Evolutionary conservation across 441 rosid species (phyloP), one percentile per base, ranked within the genome.

Genomic region (Gossypium trilobum): DNA sequence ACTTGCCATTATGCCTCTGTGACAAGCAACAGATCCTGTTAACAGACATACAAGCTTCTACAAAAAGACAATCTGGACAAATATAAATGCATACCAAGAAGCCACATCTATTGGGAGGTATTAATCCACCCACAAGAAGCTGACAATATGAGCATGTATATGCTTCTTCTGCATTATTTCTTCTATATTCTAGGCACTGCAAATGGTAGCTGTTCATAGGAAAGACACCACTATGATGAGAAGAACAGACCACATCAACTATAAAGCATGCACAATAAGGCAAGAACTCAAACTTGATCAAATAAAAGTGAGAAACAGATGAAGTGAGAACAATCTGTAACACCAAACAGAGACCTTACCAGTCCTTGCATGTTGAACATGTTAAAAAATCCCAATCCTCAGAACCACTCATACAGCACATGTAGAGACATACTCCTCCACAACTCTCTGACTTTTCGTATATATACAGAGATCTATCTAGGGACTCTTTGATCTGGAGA

Each of bases 121-220:
- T 16, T 57, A 80, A 73, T 54, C 77, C 83, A 75, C 70, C 63
- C 70, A 78, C 64, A 54, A 73, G 56, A 60, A 73, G 74, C 72
- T 20, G 78, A 80, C 95, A 87, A 78, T 82, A 83, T 33, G 80
- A 74, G 75, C 95, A 88, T 60, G 75, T 22, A 78, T 69, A 85
- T 1, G 48, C 59, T 68, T 54, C 25, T 54, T 78, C 78, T 55
- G 72, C 23, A 60, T 48, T 72, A 72, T 80, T 73, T 22, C 22
- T 50, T 22, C 22, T 50, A 67, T 72, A 69, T 65, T 79, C 82
- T 5, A 85, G 62, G 78, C 91, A 88, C 60, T 25, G 81, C 77
- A 76, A 59, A 67, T 88, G 93, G 79, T 86, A 90, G 86, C 96
- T 90, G 90, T 71, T 73, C 77, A 77, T 29, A 55, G 39, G 20